Base-by-base conservation (phyloP, 176 grass and related monocot genomes). In the Aegilops umbellulata region DNA sequence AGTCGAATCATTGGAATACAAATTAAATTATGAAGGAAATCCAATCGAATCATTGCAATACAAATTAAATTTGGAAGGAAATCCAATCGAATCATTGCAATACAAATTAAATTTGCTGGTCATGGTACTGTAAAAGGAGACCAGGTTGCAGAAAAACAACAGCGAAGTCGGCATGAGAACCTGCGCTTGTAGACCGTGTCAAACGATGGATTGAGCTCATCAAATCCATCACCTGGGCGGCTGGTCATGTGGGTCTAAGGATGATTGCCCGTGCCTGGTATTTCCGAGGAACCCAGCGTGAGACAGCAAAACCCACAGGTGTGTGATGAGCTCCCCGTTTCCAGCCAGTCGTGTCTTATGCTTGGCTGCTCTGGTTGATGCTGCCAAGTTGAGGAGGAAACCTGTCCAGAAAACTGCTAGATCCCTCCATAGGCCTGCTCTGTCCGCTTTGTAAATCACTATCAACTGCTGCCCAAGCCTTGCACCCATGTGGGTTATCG, bases 301-400 rank as follows among this genome's bases (percentile, higher is more conserved):
- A 1, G 84, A 80, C 46, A 86, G 31, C 49, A 86, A 26, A 2
- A 25, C 51, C 76, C 76, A 86, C 10, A 86, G 4, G 35, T 71
- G 76, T 0, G 84, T 86, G 0, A 29, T 7, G 19, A 86, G 84
- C 76, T 86, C 84, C 35, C 4, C 7, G 0, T 17, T 27, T 1
- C 46, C 22, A 0, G 0, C 31, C 2, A 85, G 83, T 6, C 1
- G 22, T 11, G 23, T 30, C 46, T 8, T 68, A 17, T 85, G 44
- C 63, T 85, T 85, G 22, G 3, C 2, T 16, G 83, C 74, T 15
- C 32, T 22, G 3, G 74, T 85, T 4, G 30, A 29, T 1, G 46
- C 83, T 11, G 83, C 76, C 11, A 86, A 15, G 65, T 80, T 7
- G 3, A 86, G 65, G 35, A 86, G 76, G 65, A 86, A 86, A 1